Evolutionary conservation across 768 basidiomycete genomes (phyloP), one percentile per base, ranked within the genome.

Genomic region (Rhizopogon vinicolor): DNA sequence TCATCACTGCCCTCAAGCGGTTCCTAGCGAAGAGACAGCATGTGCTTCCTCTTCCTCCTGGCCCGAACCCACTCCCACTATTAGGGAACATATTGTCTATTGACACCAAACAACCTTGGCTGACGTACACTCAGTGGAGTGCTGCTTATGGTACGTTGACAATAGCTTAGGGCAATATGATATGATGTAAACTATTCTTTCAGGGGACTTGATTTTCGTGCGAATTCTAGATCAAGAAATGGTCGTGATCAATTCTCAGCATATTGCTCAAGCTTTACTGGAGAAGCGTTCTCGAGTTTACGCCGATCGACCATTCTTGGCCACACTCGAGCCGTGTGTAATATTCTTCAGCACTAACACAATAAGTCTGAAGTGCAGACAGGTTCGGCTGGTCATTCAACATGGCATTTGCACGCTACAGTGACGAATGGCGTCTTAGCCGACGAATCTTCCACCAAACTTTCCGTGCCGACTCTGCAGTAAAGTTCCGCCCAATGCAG

Each of bases 381-480:
- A 53, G 52, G 41, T 53, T 44, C 28, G 52, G 52, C 10, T 44
- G 40, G 52, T 29, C 25, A 12, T 53, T 1, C 28, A 53, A 33
- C 43, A 44, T 44, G 14, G 52, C 41, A n/a, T 43, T 43, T 10
- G 19, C 33, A 22, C 41, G 22, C 28, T 53, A 53, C 29, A 40
- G 52, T n/a, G 41, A 53, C 9, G 12, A 44, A 7, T 52, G 51
- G 49, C 70, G 73, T 37, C 58, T 62, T 8, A 69, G 70, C 58
- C 64, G 74, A 42, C 29, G 22, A 19, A 39, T 53, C 10, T 53
- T 53, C 19, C 52, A 53, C 35, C 52, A 53, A 43, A 45, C 41
- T 5, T 53, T 53, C 22, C 52, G 52, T 7, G 29, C 52, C n/a
- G 52, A 53, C 9, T 41, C 52, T 44, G 52, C 52, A 10, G 14